A percentile compares a stretch with the other conserved stretches of the same genome.
phyloP scores from a whole-genome alignment of 371 early-diverging fungal species.

The Mucor irregularis region DNA sequence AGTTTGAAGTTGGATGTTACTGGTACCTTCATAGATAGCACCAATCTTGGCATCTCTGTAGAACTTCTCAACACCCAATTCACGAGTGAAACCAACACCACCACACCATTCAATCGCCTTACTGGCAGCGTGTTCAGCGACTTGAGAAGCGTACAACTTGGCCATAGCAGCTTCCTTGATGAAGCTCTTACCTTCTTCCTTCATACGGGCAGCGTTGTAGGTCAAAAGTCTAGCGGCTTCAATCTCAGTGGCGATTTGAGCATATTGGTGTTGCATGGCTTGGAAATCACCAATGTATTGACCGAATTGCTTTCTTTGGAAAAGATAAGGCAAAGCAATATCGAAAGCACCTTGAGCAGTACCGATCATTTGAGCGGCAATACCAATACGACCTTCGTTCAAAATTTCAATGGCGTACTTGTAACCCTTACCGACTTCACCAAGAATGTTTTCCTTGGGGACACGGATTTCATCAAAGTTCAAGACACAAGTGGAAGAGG shows the following conservation, averaged over 20 bases:
- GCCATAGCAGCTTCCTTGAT: slow-evolving; percentile 98
- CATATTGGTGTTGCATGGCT: slow-evolving; percentile 97
- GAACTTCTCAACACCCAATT: slow-evolving; percentile 85
- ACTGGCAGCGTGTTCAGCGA: slow-evolving; percentile 90
- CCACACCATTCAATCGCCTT: slow-evolving; percentile 96
- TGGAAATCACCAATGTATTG: slow-evolving; percentile 89
- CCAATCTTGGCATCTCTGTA: slow-evolving; percentile 97
- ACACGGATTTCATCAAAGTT: slow-evolving; percentile 92
- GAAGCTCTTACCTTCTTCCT: slow-evolving; percentile 90
- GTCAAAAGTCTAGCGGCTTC: slow-evolving; percentile 97
- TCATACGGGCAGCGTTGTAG: slow-evolving; percentile 96
- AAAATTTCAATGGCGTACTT: slow-evolving; percentile 97
- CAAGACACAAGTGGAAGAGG: slow-evolving; percentile 93
- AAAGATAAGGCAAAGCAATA: slow-evolving; percentile 87
- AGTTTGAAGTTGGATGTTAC: slow-evolving; percentile 94
- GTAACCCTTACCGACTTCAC: slow-evolving; percentile 96
- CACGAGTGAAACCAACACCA: slow-evolving; percentile 95
- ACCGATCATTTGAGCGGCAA: slow-evolving; percentile 98
- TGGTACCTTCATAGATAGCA: slow-evolving; percentile 79
- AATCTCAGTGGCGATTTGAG: slow-evolving; percentile 91
- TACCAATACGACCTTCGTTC: slow-evolving; percentile 98
- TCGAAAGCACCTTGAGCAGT: slow-evolving; percentile 96
- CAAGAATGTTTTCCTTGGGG: slow-evolving; percentile 88
- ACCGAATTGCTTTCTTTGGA: slow-evolving; percentile 96
- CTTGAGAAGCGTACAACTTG: slow-evolving; percentile 93